A percentile compares a stretch with the other conserved stretches of the same genome.
These are phyloP conservation scores for Metschnikowia noctiluminum DNA, from an alignment of 805 yeast genomes.

Conservation along the genomic window DNA sequence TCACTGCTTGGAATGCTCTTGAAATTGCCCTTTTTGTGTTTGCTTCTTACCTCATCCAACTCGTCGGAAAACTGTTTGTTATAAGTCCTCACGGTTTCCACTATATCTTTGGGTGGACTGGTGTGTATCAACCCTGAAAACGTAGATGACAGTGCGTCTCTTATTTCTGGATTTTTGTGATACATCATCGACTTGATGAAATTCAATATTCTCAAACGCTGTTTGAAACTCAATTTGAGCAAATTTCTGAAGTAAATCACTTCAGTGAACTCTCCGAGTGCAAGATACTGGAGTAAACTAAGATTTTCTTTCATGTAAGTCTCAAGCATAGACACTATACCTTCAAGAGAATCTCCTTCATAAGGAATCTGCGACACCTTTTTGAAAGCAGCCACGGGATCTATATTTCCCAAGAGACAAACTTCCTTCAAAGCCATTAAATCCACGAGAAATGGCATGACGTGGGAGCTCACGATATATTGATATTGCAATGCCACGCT, in stretches of 20 bases:
- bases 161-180: conserved; percentile 66
- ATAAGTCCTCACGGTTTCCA: conserved; percentile 38
- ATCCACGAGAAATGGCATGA: conserved; percentile 68
- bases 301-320: conserved; percentile 29
- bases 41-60: conserved; percentile 40
- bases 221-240: conserved; percentile 46
- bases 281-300: conserved; percentile 50
- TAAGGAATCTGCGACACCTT: conserved; percentile 44
- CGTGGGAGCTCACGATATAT: conserved; percentile 44
- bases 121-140: conserved; percentile 79
- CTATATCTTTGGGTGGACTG: conserved; percentile 47
- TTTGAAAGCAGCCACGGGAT: conserved; percentile 47
- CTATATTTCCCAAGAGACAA: conserved; percentile 63
- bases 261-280: conserved; percentile 68
- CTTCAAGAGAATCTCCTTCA: conserved; percentile 19
- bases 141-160: conserved; percentile 69
- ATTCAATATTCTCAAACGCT: conserved; percentile 48
- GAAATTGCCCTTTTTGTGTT: conserved; percentile 38
- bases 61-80: conserved; percentile 29
- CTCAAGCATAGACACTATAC: conserved; percentile 39
- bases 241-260: conserved; percentile 68
- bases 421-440: conserved; percentile 73
- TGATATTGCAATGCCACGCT: conserved; percentile 52
- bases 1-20: conserved; percentile 38
- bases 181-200: conserved; percentile 52